Evolutionary conservation across 495 filamentous ascomycete species (phyloP).

Genomic region (Penicillium parvum): DNA sequence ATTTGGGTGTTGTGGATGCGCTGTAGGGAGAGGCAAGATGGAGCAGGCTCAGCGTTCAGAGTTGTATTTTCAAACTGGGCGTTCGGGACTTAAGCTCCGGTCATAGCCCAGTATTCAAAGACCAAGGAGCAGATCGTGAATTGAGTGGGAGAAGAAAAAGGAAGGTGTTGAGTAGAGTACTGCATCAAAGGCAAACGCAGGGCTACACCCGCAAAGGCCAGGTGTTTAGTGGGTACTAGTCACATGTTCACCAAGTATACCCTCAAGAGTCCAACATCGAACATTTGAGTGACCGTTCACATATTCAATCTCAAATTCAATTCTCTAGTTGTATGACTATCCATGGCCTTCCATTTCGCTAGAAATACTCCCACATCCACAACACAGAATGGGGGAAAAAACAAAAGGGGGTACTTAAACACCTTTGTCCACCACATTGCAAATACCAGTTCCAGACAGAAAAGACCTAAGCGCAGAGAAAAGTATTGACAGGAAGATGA

Average conservation of each 20-base stretch:
- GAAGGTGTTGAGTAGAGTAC: constrained; percentile 2
- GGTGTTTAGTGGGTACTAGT: constrained; percentile 31
- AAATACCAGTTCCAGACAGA: constrained; percentile 1
- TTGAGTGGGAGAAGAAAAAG: constrained; percentile 6
- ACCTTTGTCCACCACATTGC: constrained; percentile 2
- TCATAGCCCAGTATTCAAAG: too few species aligned
- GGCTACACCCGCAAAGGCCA: constrained; percentile 23
- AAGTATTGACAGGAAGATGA: constrained; percentile 6
- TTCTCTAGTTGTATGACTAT: not conserved
- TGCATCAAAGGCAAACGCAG: not conserved
- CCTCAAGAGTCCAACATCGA: not conserved
- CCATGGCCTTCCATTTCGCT: not conserved
- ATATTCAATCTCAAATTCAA: not conserved
- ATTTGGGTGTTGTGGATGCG: constrained; percentile 9
- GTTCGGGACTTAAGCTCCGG: not conserved
- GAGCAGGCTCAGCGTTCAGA: too few species aligned
- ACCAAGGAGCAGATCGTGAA: not conserved
- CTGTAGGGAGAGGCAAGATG: constrained; percentile 7
- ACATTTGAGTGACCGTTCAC: not conserved
- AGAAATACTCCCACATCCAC: constrained; percentile 5
- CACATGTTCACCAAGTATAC: constrained; percentile 24
- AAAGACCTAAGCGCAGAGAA: constrained; percentile 4
- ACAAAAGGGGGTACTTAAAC: constrained; percentile 3
- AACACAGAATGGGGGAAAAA: constrained; percentile 1
- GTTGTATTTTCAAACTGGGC: too few species aligned